Percentiles rank a stretch among this genome's conserved stretches.
Evolutionary conservation across 495 filamentous ascomycete species (phyloP).

Genomic region (Neurospora tetrasperma): DNA sequence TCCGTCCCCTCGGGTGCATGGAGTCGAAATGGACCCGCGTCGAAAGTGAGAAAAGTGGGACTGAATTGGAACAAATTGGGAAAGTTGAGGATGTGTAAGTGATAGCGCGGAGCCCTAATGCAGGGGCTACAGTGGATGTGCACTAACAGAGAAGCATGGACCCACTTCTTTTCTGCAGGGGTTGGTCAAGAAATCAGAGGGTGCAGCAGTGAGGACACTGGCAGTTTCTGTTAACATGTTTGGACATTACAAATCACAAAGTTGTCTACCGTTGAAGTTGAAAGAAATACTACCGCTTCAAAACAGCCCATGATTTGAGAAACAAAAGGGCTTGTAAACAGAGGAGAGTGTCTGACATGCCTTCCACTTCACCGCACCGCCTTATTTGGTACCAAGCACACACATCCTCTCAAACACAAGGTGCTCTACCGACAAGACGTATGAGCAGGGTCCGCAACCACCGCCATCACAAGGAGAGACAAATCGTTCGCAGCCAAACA

Average conservation of each 20-base stretch:
- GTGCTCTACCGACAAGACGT: background rate
- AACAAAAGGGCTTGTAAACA: background rate
- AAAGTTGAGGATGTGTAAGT: background rate
- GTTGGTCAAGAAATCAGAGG: background rate
- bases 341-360: background rate
- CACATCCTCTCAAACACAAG: background rate
- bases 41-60: background rate
- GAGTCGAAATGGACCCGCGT: background rate
- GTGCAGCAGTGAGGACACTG: background rate
- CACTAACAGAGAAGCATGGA: background rate
- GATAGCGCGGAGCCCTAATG: background rate
- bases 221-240: background rate
- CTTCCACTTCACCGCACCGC: background rate
- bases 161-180: background rate
- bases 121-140: background rate
- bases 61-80: background rate
- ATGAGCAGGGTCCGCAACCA: no score
- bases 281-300: background rate
- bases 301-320: accelerated
- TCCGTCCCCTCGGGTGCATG: background rate
- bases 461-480: no score
- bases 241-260: background rate
- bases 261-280: background rate
- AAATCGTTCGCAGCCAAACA: no score
- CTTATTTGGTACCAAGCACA: background rate